Evolutionary conservation across 2,329 filamentous ascomycete species (phyloP), one percentile per base, ranked within the genome.

Genomic region (Fonsecaea multimorphosa): DNA sequence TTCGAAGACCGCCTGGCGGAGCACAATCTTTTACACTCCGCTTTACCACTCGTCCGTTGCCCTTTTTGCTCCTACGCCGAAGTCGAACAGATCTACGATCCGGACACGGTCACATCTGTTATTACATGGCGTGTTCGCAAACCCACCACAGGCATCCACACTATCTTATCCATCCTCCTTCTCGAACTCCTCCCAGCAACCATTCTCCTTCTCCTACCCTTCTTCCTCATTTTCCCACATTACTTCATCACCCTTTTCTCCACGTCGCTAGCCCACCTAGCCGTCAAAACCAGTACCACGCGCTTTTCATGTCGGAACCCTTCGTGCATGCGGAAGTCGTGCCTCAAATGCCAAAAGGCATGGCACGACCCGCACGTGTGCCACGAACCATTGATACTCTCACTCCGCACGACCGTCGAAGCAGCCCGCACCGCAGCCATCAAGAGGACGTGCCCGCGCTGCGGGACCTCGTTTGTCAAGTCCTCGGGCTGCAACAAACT

Each of bases 401-500:
- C 93, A 5, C 85, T 98, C 31, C 91, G 94, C 60, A 93, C 92
- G 1, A 91, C 94, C 70, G 89, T 98, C 70, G 95, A 98, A 79
- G 90, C 93, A 71, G 94, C 93, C 62, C 95, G 96, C 82, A 96
- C 93, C 68, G 88, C 93, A 75, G 94, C 94, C 27, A 88, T 98
- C 76, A 99, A 98, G 80, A 91, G 95, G 58, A 94, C 95, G 9
- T 99, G 95, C 76, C 95, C 95, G 8, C 87, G 90, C 55, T 99
- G 95, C 82, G 90, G 91, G 72, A 91, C 93, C 9, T 91, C 89
- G 16, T 98, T 98, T 76, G 91, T 99, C 79, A 98, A 98, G 78
- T 90, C 88, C 6, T 89, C 89, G 29, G 95, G 95, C 73, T 99
- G 95, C 85, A 99, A 99, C 82, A 98, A 98, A 80, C 85, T 99